Evolutionary conservation across 805 yeast species (phyloP), one percentile per base, ranked within the genome.

Genomic region (Candida argentea): DNA sequence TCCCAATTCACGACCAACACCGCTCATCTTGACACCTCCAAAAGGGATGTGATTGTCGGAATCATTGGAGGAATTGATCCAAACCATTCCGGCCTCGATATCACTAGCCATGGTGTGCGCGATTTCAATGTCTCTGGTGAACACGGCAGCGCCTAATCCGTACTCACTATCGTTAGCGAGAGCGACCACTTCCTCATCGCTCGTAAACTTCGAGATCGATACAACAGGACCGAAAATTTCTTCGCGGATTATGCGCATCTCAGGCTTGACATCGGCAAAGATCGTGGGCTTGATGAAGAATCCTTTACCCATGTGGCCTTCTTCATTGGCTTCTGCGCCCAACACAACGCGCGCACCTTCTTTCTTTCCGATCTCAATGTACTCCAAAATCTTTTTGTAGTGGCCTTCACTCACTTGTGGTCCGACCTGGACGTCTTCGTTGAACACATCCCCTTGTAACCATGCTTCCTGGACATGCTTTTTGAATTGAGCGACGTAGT

Each of bases 151-250:
- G 6, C 87, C 94, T 32, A 84, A 69, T 5, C 94, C 94, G 48
- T 82, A 84, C 29, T 65, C 66, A 7, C 85, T 67, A 42, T 70
- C 71, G 52, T 84, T 84, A 40, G 93, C 93, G 34, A 64, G 65
- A 36, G 52, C 57, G 16, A 84, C 37, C 4, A 73, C 94, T 45
- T 83, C 87, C 27, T 72, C 78, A 38, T 74, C 79, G 17, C 74
- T 59, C 20, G 58, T 48, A 57, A 84, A 84, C 52, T 70, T 72
- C 32, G 77, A 71, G 20, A 79, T 62, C 5, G 74, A 64, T 15
- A 77, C 84, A 19, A 84, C 94, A 10, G 94, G 94, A 12, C 94
- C 94, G 52, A 84, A 84, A 33, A 84, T 82, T 55, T 84, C 94
- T 53, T 84, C 94, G 39, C 66, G 65, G 32, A 76, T 79, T 28